phyloP scores from a whole-genome alignment of 257 asterid species.

The Verbascum thapsus region DNA sequence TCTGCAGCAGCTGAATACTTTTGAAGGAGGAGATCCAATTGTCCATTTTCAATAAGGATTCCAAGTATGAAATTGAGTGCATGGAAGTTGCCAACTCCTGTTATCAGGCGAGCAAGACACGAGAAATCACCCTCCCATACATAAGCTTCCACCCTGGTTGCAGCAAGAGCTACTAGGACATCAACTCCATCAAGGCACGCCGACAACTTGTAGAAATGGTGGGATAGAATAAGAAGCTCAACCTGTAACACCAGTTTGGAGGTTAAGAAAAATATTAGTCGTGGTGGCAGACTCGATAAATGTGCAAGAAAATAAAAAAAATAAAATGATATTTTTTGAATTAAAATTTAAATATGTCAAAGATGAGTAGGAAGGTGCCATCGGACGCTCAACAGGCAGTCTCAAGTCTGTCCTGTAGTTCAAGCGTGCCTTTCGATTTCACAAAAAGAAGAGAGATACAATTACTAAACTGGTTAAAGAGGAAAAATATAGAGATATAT shows the following conservation, averaged over 20 bases:
- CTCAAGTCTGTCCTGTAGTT: too few species aligned
- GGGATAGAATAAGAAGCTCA: conserved; percentile 95
- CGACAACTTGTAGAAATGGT: conserved; percentile 96
- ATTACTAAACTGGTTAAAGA: too few species aligned
- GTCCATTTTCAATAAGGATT: conserved; percentile 91
- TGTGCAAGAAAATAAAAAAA: too few species aligned
- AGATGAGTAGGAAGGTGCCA: too few species aligned
- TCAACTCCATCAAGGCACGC: conserved; percentile 98
- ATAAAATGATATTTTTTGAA: too few species aligned
- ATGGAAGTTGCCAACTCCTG: conserved; percentile 96
- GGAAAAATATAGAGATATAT: too few species aligned
- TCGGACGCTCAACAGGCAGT: too few species aligned
- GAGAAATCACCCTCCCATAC: conserved; percentile 95
- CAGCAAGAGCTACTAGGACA: conserved; percentile 98
- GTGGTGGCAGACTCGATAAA: too few species aligned
- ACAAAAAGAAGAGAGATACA: too few species aligned
- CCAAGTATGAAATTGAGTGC: conserved; percentile 93
- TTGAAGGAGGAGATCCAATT: conserved; percentile 92
- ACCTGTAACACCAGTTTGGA: conserved; percentile 57
- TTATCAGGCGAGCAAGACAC: conserved; percentile 94
- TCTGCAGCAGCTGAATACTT: conserved; percentile 91
- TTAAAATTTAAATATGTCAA: too few species aligned
- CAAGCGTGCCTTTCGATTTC: too few species aligned
- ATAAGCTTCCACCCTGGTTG: conserved; percentile 93
- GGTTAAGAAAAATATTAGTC: too few species aligned